These are phyloP conservation scores for Cutaneotrichosporon arboriforme DNA, from an alignment of 1,284 basidiomycete genomes.

Conservation along the genomic window DNA sequence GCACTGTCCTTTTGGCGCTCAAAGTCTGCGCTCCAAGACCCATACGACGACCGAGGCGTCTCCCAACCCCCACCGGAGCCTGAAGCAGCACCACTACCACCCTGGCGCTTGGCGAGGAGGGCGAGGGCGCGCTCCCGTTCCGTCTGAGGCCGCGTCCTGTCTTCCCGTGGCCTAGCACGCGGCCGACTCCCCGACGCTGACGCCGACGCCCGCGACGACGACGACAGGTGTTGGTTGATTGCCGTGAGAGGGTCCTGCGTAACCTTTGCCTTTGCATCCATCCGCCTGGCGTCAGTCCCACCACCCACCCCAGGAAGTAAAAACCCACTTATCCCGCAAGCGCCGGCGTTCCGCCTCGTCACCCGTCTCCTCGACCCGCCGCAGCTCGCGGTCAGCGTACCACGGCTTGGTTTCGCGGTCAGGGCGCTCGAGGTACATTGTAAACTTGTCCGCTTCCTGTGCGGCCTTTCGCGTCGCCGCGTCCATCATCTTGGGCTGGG, in stretches of 20 bases:
- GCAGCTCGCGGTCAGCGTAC: slow-evolving; percentile 45
- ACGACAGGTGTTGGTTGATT: slow-evolving; percentile 23
- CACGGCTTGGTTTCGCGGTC: slow-evolving; percentile 48
- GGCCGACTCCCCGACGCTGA: too few relatives aligned
- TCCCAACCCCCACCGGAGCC: slow-evolving; percentile 18
- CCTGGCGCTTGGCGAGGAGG: slow-evolving; percentile 34
- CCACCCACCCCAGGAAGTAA: not conserved
- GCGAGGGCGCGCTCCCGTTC: slow-evolving; percentile 46
- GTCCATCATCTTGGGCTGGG: slow-evolving; percentile 15
- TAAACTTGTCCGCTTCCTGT: slow-evolving; percentile 43
- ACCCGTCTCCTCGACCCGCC: slow-evolving; percentile 41
- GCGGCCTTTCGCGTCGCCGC: slow-evolving; percentile 36
- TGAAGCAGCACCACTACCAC: not conserved
- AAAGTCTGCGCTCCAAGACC: slow-evolving; percentile 32
- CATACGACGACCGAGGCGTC: slow-evolving; percentile 19
- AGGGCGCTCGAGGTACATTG: slow-evolving; percentile 47
- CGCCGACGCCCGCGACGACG: not conserved
- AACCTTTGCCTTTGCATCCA: slow-evolving; percentile 38
- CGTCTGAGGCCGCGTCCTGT: slow-evolving; percentile 12
- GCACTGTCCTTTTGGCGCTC: slow-evolving; percentile 41
- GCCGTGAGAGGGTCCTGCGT: slow-evolving; percentile 42
- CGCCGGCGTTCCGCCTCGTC: slow-evolving; percentile 39
- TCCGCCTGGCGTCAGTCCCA: slow-evolving; percentile 30
- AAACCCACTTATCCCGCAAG: slow-evolving; percentile 35
- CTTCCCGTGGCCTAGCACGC: too few relatives aligned